Evolutionary conservation across 306 rosid genomes (phyloP).

Genomic region (Medicago arabica): DNA sequence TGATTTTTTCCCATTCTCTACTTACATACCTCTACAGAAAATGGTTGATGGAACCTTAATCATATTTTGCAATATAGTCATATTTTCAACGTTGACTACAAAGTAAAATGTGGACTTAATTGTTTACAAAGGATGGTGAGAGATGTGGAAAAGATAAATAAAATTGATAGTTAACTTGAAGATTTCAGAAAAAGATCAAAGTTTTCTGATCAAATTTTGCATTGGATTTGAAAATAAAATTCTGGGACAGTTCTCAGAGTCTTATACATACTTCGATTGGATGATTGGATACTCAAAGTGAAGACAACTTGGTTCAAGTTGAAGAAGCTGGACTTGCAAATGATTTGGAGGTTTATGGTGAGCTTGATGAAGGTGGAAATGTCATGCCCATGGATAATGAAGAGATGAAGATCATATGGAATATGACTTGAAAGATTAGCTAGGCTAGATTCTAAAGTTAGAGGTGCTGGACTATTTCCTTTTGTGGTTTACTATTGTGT

Average conservation of each 20-base stretch:
- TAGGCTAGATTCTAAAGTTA: neutral
- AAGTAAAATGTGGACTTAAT: neutral
- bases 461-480: neutral
- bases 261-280: too few relatives aligned
- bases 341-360: neutral
- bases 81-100: neutral
- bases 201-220: neutral
- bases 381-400: neutral
- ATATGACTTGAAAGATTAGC: neutral
- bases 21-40: neutral
- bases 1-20: neutral
- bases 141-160: neutral
- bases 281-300: too few relatives aligned
- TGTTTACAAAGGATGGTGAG: neutral
- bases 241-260: neutral
- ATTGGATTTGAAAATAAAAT: neutral
- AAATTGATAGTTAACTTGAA: neutral
- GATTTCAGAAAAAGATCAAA: neutral
- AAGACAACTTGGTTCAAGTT: too few relatives aligned
- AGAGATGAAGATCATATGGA: neutral
- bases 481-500: neutral
- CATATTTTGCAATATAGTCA: neutral
- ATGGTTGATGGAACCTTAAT: neutral
- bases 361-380: neutral
- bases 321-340: too few relatives aligned